phyloP scores from a whole-genome alignment of 1,284 basidiomycete genomes.

The Ustilago hordei region DNA sequence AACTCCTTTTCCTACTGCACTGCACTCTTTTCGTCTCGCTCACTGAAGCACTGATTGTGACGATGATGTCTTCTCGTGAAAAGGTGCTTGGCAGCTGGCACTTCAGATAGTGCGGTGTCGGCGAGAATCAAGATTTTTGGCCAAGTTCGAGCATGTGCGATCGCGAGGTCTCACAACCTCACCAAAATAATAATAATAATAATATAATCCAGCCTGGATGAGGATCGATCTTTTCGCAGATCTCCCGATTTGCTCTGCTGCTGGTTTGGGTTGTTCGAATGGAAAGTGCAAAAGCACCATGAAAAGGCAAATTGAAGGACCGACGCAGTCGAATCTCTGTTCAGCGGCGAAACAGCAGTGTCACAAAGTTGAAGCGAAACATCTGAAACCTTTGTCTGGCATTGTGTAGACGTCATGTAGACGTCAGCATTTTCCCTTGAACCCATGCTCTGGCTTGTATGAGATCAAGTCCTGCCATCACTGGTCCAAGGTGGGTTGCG shows the following conservation, averaged over 20 bases:
- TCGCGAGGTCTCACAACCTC: not conserved
- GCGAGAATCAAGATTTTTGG: not conserved
- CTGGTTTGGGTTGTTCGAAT: not conserved
- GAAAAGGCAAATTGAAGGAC: not conserved
- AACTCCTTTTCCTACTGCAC: not conserved
- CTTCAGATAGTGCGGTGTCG: conserved; percentile 3
- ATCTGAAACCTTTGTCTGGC: too few species aligned
- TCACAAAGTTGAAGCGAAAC: not conserved
- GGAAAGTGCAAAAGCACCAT: not conserved
- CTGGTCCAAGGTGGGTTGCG: too few species aligned
- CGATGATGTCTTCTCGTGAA: not conserved
- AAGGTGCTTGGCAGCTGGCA: not conserved
- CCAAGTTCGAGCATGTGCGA: not conserved
- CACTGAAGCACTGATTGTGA: not conserved
- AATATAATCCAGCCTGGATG: too few species aligned
- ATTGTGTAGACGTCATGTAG: too few species aligned
- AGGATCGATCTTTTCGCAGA: too few species aligned
- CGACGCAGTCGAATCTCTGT: conserved; percentile 10
- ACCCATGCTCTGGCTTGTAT: too few species aligned
- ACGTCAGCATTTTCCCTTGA: too few species aligned
- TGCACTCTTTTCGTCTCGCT: not conserved
- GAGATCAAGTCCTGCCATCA: too few species aligned
- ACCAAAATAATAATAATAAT: too few species aligned
- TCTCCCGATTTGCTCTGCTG: too few species aligned
- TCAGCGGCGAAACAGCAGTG: not conserved